phyloP scores from a whole-genome alignment of 495 filamentous ascomycete species.

The Letharia columbiana region DNA sequence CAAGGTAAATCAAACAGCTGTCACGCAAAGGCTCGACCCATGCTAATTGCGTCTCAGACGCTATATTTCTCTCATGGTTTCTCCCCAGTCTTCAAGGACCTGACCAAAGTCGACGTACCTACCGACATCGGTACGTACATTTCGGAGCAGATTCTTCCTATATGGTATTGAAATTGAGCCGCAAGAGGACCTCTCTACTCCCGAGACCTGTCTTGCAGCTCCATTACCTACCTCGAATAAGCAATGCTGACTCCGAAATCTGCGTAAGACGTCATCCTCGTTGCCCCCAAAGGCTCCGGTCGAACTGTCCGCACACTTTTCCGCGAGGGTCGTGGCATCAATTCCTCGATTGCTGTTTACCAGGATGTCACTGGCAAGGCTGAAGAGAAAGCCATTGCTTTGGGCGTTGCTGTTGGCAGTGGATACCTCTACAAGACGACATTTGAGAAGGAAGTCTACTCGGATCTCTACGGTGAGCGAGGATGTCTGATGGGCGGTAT shows the following conservation, averaged over 20 bases:
- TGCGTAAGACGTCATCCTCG: constrained; percentile 69
- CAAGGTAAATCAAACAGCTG: constrained; percentile 49
- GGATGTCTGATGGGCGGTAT: constrained; percentile 99
- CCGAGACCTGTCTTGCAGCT: too few relatives aligned
- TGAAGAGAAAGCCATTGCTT: constrained; percentile 94
- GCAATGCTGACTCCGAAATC: neutral
- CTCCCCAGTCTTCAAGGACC: constrained; percentile 98
- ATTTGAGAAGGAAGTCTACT: constrained; percentile 99
- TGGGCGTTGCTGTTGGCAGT: constrained; percentile 90
- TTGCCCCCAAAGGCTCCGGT: constrained; percentile 97
- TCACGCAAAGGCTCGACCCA: neutral
- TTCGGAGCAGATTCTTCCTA: too few relatives aligned
- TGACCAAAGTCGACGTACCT: constrained; percentile 97
- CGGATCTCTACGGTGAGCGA: constrained; percentile 97
- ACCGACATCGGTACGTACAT: constrained; percentile 59
- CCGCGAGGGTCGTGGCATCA: constrained; percentile 97
- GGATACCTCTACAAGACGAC: constrained; percentile 99
- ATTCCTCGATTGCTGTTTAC: constrained; percentile 96
- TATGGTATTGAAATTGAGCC: too few relatives aligned
- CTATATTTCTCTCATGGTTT: constrained; percentile 99
- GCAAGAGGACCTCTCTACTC: too few relatives aligned
- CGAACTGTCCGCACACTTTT: constrained; percentile 97
- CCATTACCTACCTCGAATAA: too few relatives aligned
- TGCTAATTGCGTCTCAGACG: constrained; percentile 47
- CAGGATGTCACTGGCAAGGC: constrained; percentile 98